Percentiles rank a stretch among this genome's conserved stretches.
Evolutionary conservation across 306 rosid species (phyloP).

Genomic region (Cicer pinnatifidum): DNA sequence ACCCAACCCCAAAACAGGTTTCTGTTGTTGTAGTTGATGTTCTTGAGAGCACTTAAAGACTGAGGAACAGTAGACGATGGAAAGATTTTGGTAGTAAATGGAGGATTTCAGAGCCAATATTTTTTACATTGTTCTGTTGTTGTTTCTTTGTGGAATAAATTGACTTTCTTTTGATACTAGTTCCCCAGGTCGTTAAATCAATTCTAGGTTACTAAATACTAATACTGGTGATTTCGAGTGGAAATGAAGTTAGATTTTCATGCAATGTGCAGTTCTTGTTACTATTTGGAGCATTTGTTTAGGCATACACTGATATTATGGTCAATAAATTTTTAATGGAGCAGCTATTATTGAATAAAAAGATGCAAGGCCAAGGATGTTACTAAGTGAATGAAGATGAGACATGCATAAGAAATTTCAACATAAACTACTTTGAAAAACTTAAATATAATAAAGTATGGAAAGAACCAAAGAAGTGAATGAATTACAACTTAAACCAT

Average conservation of each 20-base stretch:
- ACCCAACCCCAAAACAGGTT: neutral
- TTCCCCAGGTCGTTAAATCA: conserved; percentile 16
- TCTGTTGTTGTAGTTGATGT: neutral
- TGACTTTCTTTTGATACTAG: neutral
- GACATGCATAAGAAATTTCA: neutral
- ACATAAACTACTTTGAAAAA: conserved; percentile 25
- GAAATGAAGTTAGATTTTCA: neutral
- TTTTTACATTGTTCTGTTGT: neutral
- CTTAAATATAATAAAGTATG: neutral
- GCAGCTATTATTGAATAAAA: neutral
- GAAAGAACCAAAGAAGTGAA: conserved; percentile 25
- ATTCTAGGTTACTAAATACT: conserved; percentile 1
- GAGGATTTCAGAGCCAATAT: neutral
- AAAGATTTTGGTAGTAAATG: neutral
- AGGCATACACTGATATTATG: conserved; percentile 5
- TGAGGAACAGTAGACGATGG: neutral
- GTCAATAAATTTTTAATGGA: conserved; percentile 14
- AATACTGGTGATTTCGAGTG: conserved; percentile 7
- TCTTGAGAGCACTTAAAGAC: neutral
- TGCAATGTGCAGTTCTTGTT: conserved; percentile 13
- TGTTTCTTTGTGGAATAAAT: conserved; percentile 15
- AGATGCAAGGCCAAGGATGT: conserved; percentile 1
- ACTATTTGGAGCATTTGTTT: conserved; percentile 20
- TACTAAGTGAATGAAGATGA: neutral
- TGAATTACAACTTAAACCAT: conserved; percentile 28